Conservation (phyloP, 768 basidiomycete species). For the Stropharia rugosoannulata region DNA sequence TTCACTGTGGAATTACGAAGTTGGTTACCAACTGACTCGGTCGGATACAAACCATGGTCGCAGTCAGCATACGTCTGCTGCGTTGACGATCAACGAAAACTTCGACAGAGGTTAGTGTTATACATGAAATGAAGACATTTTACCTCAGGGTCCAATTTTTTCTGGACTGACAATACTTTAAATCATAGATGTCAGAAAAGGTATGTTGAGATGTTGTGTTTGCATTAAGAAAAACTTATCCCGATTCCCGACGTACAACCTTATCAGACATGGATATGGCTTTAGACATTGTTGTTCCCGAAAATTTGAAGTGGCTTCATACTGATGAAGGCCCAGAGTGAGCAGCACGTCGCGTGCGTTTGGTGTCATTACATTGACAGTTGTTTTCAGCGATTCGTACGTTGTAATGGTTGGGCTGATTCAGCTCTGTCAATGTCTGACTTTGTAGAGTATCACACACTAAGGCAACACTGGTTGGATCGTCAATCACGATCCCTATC, state of each 20-base stretch:
- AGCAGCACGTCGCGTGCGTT: constrained; percentile 25
- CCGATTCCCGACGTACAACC: neutral
- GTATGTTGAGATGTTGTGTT: constrained; percentile 10
- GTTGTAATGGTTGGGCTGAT: constrained; percentile 18
- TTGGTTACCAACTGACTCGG: no score
- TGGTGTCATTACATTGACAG: neutral
- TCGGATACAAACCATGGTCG: neutral
- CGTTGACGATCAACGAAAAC: constrained; percentile 87
- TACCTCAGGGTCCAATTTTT: neutral
- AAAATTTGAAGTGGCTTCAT: constrained; percentile 78
- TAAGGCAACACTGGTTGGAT: constrained; percentile 83
- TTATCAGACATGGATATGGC: constrained; percentile 91
- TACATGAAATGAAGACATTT: no score
- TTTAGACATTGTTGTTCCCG: constrained; percentile 85
- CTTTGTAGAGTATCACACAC: constrained; percentile 78
- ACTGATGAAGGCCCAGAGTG: constrained; percentile 93
- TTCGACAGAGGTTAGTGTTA: constrained; percentile 64
- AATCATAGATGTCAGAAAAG: constrained; percentile 32
- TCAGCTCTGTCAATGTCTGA: neutral
- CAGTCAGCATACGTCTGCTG: constrained; percentile 71
- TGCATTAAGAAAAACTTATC: neutral
- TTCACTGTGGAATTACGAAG: neutral
- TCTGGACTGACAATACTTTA: neutral
- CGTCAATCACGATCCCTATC: constrained; percentile 82
- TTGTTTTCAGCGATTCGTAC: constrained; percentile 68